phyloP scores from a whole-genome alignment of 2,329 filamentous ascomycete species.

The Fusarium siculi region DNA sequence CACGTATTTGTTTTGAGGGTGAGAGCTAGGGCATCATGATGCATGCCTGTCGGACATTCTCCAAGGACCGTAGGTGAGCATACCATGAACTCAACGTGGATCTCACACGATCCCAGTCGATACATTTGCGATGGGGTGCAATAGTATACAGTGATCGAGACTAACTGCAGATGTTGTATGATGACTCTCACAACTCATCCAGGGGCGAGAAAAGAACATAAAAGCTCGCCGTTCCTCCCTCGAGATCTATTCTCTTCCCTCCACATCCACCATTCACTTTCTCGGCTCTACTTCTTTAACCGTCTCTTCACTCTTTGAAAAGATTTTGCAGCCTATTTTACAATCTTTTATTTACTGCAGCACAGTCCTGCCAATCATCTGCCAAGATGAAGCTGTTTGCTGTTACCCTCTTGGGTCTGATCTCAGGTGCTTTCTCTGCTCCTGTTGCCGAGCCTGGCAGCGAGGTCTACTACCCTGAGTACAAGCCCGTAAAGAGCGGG shows the following conservation, averaged over 20 bases:
- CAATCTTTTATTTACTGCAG: neutral
- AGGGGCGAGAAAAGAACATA: neutral
- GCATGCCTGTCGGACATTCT: neutral
- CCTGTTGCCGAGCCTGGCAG: neutral
- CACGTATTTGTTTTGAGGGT: neutral
- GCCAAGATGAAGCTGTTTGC: conserved; percentile 21
- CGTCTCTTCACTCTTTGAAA: conserved; percentile 1
- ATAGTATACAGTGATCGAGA: neutral
- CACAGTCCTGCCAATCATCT: neutral
- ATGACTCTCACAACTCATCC: too few relatives aligned
- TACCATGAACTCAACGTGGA: neutral
- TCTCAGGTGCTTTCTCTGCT: conserved; percentile 2
- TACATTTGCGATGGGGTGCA: neutral
- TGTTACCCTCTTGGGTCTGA: conserved; percentile 8
- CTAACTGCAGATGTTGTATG: too few relatives aligned
- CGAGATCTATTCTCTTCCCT: neutral
- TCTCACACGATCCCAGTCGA: too few relatives aligned
- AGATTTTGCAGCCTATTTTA: neutral
- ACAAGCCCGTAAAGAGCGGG: neutral
- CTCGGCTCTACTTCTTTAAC: neutral
- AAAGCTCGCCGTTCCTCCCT: neutral
- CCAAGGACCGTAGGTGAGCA: too few relatives aligned
- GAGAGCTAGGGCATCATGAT: neutral
- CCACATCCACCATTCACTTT: neutral
- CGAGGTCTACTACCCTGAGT: neutral